Evolutionary conservation across 257 asterid genomes (phyloP).

Genomic region (Nicotiana otophora): DNA sequence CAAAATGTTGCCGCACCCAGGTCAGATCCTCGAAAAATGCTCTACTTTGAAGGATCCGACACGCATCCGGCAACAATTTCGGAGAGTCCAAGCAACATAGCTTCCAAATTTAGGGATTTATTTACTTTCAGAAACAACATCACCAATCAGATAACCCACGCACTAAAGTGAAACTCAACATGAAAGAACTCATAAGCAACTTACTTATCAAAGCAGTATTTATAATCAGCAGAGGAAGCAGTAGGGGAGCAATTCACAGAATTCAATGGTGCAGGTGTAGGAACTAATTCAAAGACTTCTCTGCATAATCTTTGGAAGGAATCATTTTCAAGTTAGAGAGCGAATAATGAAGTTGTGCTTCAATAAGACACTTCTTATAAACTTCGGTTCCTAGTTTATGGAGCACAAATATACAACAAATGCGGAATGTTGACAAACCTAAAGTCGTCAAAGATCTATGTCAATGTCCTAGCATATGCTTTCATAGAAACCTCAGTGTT

Average conservation of each 20-base stretch:
- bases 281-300: neutral
- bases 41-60: no score
- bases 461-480: neutral
- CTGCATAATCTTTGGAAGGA: neutral
- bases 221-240: neutral
- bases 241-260: conserved; percentile 1
- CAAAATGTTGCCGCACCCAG: no score
- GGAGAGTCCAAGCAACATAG: no score
- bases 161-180: neutral
- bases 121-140: neutral
- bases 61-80: no score
- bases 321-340: neutral
- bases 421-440: neutral
- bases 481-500: neutral
- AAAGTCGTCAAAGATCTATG: neutral
- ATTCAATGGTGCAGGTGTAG: conserved; percentile 5
- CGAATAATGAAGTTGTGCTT: neutral
- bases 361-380: neutral
- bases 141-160: neutral
- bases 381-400: neutral
- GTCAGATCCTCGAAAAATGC: no score
- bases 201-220: neutral
- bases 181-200: conserved; percentile 1
- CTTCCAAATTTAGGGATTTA: neutral
- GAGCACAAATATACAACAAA: neutral